Evolutionary conservation across 192 early-diverging fungal genomes (phyloP), one percentile per base, ranked within the genome.

Genomic region (Neocallimastix lanati): DNA sequence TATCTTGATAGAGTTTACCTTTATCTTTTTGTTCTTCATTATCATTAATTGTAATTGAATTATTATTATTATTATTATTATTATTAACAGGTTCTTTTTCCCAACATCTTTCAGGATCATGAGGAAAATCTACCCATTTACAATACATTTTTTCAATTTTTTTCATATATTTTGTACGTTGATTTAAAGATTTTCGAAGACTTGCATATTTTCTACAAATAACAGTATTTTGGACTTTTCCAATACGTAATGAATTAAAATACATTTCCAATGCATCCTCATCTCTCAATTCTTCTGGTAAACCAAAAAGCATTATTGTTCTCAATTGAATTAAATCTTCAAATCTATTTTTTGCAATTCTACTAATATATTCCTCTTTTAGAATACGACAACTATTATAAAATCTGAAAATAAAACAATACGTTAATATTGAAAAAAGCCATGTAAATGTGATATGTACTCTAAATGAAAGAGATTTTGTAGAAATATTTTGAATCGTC

Each of bases 191-290:
- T 16, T 82, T 78, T 29, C 81, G 81, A 21, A 92, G 82, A 18
- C 85, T 84, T 12, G 83, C 83, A 3, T 86, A 86, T 28, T 86
- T 84, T 76, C 89, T 84, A 13, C 88, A 85, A 12, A 92, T 86
- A 50, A 86, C 82, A 28, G 85, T 84, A 25, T 84, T 84, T 67
- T 88, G 88, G 0, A 92, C 88, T 18, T 82, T 76, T 0, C 90
- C 91, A 78, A 92, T 81, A 6, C 87, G 84, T 13, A 92, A 80
- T 15, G 81, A 82, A 76, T 89, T 86, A 80, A 89, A 90, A 78
- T 86, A 89, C 12, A 85, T 80, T 21, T 83, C 81, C 2, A 92
- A 80, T 9, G 83, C 80, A 6, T 83, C 85, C 77, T 92, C 91
- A 0, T 85, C 84, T 18, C 87, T 85, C 4, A 92, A 79, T 14